phyloP scores from a whole-genome alignment of 768 basidiomycete species.

The Dentipellis fragilis region DNA sequence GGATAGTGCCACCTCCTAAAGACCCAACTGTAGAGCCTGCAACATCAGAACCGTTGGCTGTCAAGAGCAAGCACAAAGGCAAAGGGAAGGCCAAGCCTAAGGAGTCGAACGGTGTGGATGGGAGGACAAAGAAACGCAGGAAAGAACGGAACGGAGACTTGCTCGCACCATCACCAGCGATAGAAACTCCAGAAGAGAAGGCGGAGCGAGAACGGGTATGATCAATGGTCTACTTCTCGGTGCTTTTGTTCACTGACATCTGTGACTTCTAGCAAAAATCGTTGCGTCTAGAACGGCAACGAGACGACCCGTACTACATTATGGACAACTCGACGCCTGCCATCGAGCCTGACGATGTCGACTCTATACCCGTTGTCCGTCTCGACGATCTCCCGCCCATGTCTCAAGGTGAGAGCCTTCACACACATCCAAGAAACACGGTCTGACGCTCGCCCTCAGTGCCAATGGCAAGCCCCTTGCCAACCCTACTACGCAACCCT shows the following conservation, averaged over 20 bases:
- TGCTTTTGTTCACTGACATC: neutral
- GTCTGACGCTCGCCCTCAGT: neutral
- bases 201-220: slow-evolving; percentile 56
- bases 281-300: slow-evolving; percentile 64
- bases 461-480: neutral
- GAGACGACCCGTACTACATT: slow-evolving; percentile 90
- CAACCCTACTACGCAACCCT: slow-evolving; percentile 10
- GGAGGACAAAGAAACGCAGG: slow-evolving; percentile 12
- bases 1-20: slow-evolving; percentile 63
- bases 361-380: slow-evolving; percentile 84
- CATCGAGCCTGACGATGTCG: slow-evolving; percentile 49
- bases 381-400: slow-evolving; percentile 62
- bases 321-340: slow-evolving; percentile 46
- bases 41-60: slow-evolving; percentile 25
- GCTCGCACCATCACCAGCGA: slow-evolving; percentile 20
- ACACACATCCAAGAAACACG: neutral
- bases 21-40: slow-evolving; percentile 24
- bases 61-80: slow-evolving; percentile 32
- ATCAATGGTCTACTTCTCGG: slow-evolving; percentile 2
- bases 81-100: slow-evolving; percentile 34
- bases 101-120: slow-evolving; percentile 26
- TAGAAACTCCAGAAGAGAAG: slow-evolving; percentile 43
- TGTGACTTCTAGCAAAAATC: slow-evolving; percentile 47
- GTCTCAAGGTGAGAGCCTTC: slow-evolving; percentile 18
- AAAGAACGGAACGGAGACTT: slow-evolving; percentile 18